phyloP scores from a whole-genome alignment of 257 asterid species.

The Solanum ossicruentum region DNA sequence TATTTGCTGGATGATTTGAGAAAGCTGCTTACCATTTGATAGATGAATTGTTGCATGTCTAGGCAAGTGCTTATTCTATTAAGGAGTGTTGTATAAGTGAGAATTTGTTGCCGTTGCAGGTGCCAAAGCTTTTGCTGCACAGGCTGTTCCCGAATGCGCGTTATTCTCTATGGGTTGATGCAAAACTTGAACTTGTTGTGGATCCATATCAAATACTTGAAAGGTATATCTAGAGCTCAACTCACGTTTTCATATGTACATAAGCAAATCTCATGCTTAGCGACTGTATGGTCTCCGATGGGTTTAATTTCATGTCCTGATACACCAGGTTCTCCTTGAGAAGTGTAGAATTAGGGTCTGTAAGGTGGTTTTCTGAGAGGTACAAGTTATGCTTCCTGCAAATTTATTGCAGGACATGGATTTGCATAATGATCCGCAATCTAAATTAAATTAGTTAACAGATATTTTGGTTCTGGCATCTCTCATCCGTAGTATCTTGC shows the following conservation, averaged over 20 bases:
- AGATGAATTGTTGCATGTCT: neutral
- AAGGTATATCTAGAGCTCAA: conserved; percentile 34
- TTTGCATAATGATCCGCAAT: neutral
- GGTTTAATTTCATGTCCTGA: neutral
- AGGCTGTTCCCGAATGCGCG: conserved; percentile 78
- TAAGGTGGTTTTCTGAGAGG: neutral
- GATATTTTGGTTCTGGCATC: neutral
- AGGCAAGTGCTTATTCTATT: neutral
- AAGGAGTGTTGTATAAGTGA: neutral
- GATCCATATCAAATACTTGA: conserved; percentile 87
- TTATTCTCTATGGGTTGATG: conserved; percentile 91
- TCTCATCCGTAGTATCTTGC: neutral
- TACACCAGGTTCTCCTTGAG: neutral
- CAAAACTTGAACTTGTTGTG: conserved; percentile 83
- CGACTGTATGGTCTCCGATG: neutral
- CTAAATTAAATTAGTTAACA: neutral
- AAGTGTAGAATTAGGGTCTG: neutral
- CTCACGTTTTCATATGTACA: neutral
- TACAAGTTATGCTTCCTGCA: neutral
- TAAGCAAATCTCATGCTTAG: neutral
- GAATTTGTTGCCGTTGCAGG: conserved; percentile 24
- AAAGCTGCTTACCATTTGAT: neutral
- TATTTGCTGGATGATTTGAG: neutral
- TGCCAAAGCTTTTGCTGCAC: conserved; percentile 85
- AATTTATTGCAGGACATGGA: neutral